Evolutionary conservation across 2,329 filamentous ascomycete species (phyloP), one percentile per base, ranked within the genome.

Genomic region (Colletotrichum zoysiae): DNA sequence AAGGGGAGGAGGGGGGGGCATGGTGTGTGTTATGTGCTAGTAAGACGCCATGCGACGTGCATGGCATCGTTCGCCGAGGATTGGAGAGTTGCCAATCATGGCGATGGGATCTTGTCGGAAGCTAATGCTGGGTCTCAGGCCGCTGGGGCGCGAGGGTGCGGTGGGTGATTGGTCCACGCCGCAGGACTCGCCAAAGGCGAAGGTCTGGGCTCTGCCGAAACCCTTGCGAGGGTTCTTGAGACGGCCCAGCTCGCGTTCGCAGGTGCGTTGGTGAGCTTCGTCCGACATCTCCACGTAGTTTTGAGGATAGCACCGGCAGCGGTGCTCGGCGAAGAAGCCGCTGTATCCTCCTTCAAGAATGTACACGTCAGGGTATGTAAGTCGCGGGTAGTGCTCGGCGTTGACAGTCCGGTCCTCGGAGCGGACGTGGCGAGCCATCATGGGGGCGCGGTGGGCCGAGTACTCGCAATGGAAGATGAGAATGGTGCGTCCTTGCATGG

Each of bases 391-490:
- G 75, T 89, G 88, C 81, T 96, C 94, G 65, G 91, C 90, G 81
- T 99, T 99, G 78, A 91, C 87, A 48, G 91, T 90, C 71, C 96
- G 94, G 82, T 99, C 96, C 79, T 94, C 91, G 73, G 94, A 92
- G 75, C 96, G 95, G 73, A 99, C 90, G 81, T 95, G 94, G 77
- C 96, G 95, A 61, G 96, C 96, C 93, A 98, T 98, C 74, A 97
- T 91, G 58, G 96, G 96, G 57, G 96, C 96, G 74, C 96, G 93
- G 81, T 98, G 95, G 50, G 94, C 95, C 44, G 96, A 98, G 83
- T 98, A 99, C 84, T 99, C 96, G 88, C 96, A 99, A 84, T 99
- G 96, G 77, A 99, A 94, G 76, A 99, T 91, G 74, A 99, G 83
- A 14, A 98, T 86, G 0, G 95, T 96, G 75, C 90, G 92, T 61